These are phyloP conservation scores for Debaryomyces robertsiae DNA, from an alignment of 1,139 yeast genomes.

Conservation along the genomic window DNA sequence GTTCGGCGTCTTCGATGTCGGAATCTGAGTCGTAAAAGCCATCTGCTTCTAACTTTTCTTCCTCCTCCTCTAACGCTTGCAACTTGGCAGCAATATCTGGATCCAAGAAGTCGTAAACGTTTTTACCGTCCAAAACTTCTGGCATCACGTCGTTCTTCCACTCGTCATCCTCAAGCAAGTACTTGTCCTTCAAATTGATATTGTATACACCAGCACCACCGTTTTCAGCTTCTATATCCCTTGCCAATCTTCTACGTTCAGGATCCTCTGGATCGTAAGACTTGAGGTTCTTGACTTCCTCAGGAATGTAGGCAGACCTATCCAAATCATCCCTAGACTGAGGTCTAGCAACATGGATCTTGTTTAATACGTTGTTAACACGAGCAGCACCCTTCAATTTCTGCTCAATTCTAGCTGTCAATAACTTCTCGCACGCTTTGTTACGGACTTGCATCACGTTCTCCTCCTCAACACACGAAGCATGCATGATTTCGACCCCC, in stretches of 20 bases:
- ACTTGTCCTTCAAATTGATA: slow-evolving; percentile 88
- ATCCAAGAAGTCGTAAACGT: slow-evolving; percentile 95
- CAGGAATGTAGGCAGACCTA: slow-evolving; percentile 83
- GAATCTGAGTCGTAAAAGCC: slow-evolving; percentile 95
- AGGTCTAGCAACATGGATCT: slow-evolving; percentile 93
- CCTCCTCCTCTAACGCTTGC: slow-evolving; percentile 95
- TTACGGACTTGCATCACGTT: slow-evolving; percentile 95
- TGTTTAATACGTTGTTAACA: slow-evolving; percentile 85
- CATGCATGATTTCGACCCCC: slow-evolving; percentile 89
- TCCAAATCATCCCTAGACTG: slow-evolving; percentile 82
- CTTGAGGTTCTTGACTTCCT: slow-evolving; percentile 55
- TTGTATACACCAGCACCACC: slow-evolving; percentile 99
- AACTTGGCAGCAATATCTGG: slow-evolving; percentile 92
- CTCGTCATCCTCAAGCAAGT: slow-evolving; percentile 88
- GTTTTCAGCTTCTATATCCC: slow-evolving; percentile 88
- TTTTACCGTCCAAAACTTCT: slow-evolving; percentile 92
- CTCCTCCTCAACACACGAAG: slow-evolving; percentile 93
- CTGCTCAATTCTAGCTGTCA: slow-evolving; percentile 95
- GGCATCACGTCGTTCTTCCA: slow-evolving; percentile 99
- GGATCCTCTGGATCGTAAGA: slow-evolving; percentile 84
- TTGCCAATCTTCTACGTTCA: slow-evolving; percentile 75
- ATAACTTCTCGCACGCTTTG: slow-evolving; percentile 93
- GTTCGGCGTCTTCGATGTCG: slow-evolving; percentile 64
- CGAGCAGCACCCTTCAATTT: slow-evolving; percentile 93
- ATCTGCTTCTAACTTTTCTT: slow-evolving; percentile 87